Evolutionary conservation across 768 basidiomycete genomes (phyloP), one percentile per base, ranked within the genome.

Genomic region (Suillus brevipes): DNA sequence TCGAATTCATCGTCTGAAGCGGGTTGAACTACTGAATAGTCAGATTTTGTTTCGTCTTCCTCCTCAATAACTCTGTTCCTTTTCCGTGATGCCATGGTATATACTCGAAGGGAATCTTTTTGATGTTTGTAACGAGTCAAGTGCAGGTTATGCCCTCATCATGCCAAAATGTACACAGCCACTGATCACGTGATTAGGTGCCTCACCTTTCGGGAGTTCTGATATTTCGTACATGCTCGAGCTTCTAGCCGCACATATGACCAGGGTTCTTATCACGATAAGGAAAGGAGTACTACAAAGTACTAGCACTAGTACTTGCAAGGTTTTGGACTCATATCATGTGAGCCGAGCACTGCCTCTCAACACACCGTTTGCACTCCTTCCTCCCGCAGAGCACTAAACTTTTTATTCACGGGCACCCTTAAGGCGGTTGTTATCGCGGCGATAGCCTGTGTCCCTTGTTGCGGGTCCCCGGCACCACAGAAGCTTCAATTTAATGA

Each of bases 1-100:
- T 91, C 89, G n/a, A 88, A 71, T 52, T 85, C 83, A 43, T 78
- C 75, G 49, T 80, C 78, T 5, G 75, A 75, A 25, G 58, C 59
- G 9, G 42, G 49, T 49, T 43, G 67, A 47, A 67, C 67, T 4
- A 65, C 12, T 13, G 65, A 66, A 66, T 55, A 70, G 31, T 53
- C 50, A 3, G 66, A 61, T 20, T 57, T 67, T 34, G 67, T 64
- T 28, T 66, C 68, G 37, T 67, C 67, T 6, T 62, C 58, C 23
- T 60, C 58, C n/a, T 62, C 55, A n/a, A 45, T 9, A 23, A 68
- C 65, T 69, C 75, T 73, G 57, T 70, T 77, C 71, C 78, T 76
- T 55, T 78, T 79, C 60, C 68, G 70, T 16, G 65, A 55, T 10
- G 38, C 45, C 78, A 79, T 79, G 61, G 9, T 50, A 23, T 20